Base-by-base conservation (phyloP, 2,329 filamentous ascomycete species). In the Monosporascus ibericus region DNA sequence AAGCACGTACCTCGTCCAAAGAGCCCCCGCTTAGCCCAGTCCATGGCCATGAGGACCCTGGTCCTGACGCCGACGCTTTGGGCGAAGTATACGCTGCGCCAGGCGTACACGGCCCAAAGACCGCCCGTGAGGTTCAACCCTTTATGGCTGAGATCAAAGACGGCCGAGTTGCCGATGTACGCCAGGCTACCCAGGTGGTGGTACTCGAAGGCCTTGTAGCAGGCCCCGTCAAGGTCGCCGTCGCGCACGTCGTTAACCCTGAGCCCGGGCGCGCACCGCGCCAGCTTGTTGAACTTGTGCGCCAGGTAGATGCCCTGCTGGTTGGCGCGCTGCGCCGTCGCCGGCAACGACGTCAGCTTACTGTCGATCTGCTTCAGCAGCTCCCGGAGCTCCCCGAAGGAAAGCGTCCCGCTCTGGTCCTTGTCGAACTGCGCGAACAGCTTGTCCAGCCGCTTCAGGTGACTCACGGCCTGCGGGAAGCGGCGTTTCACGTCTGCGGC, bases 121-220 rank as follows among this genome's bases (percentile, higher is more conserved):
- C 94, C 94, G 48, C 94, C 94, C 1, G 84, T 84, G 52, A 94
- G 73, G 61, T 79, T 92, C 76, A 87, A 80, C 0, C 90, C 92
- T 44, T 86, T 22, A 14, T 22, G 82, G 7, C 83, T 83, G 50
- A 94, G 82, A 67, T 99, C 94, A 64, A 99, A 99, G 40, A 99
- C 86, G 5, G 94, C 94, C 7, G 91, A 92, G 69, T 99, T 99
- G 44, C 95, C 95, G 60, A 99, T 85, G 65, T 99, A 99, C 6
- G 95, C 94, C 62, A 99, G 72, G 60, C 85, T 94, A 22, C 95
- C 94, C 22, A 99, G 79, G 67, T 99, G 92, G 64, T 79, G 86
- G 71, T 99, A 99, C 69, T 95, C 87, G 65, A 99, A 99, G 0
- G 94, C 89, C 70, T 89, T 92, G 76, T 96, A 97, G 14, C 94